Base-by-base conservation (phyloP, 768 basidiomycete genomes). In the Coprinopsis cinerea region DNA sequence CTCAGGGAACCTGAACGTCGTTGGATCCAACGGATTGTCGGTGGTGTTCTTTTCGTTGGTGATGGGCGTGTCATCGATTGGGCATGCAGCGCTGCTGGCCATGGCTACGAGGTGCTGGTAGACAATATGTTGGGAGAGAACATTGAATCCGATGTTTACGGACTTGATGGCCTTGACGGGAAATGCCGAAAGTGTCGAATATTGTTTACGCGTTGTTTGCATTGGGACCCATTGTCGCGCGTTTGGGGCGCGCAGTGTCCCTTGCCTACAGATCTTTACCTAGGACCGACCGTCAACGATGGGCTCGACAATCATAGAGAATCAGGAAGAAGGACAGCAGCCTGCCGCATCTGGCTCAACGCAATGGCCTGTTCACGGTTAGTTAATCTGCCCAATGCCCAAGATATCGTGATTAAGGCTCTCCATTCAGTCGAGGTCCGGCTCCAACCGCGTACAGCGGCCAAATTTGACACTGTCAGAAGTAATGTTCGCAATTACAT, bases 391-490 rank as follows among this genome's bases (percentile, higher is more conserved):
- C 3, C 20, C 34, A 13, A 25, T 18, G 43, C 35, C 22, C 3
- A 4, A 39, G 51, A 34, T 13, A 9, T 22, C 17, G 23, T 44
- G 9, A 36, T 36, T 52, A 24, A 24, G 36, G 18, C 43, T 14
- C 22, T 35, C 47, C 34, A 48, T 17, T 28, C 53, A 93, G 92
- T 94, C 62, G 92, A 95, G 70, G 90, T 91, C 9, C 82, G 90
- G 44, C 72, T 94, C 24, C 73, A 79, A 36, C 67, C 81, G 14
- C 72, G 77, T 42, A 78, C 88, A 9, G 82, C 85, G 7, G 75
- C 83, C 22, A 82, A 88, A 14, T 81, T 88, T 65, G 88, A 92
- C 51, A 79, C 82, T 23, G 81, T 94, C 53, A 74, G 84, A 48
- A 75, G 70, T 39, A 71, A 78, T 37, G 83, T 93, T 5, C 69